Percentiles rank a stretch among this genome's conserved stretches.
phyloP scores from a whole-genome alignment of 1,139 yeast genomes.

The Oligophagozyma castellii region DNA sequence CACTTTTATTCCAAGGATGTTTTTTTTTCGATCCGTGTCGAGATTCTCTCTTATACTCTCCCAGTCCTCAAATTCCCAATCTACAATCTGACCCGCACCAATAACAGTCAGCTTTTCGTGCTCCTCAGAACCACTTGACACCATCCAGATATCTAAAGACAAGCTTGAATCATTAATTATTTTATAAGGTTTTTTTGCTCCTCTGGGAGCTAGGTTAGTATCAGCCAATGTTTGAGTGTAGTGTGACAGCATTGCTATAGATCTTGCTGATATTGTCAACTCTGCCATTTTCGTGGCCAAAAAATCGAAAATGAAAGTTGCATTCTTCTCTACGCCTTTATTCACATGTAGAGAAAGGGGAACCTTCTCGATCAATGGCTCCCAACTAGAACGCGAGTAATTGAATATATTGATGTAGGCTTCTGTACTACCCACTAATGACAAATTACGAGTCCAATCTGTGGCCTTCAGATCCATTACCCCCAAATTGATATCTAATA shows the following conservation, averaged over 20 bases:
- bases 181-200: conserved; percentile 69
- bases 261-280: conserved; percentile 66
- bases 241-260: conserved; percentile 65
- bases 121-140: conserved; percentile 25
- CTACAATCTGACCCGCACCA: conserved; percentile 37
- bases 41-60: conserved; percentile 67
- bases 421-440: conserved; percentile 57
- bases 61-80: conserved; percentile 98
- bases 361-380: conserved; percentile 85
- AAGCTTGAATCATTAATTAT: conserved; percentile 79
- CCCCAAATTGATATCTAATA: conserved; percentile 63
- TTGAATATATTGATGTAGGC: conserved; percentile 72
- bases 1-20: conserved; percentile 45
- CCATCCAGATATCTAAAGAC: conserved; percentile 66
- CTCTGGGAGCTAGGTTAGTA: conserved; percentile 46
- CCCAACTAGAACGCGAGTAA: conserved; percentile 92
- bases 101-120: conserved; percentile 28
- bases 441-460: conserved; percentile 85
- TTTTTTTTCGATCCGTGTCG: conserved; percentile 48
- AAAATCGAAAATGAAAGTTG: conserved; percentile 36
- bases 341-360: conserved; percentile 64
- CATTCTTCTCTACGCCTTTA: conserved; percentile 27
- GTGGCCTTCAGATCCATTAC: conserved; percentile 61
- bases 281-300: conserved; percentile 69
- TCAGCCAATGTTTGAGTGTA: conserved; percentile 45